These are phyloP conservation scores for Spatholobus suberectus DNA, from an alignment of 306 rosid genomes.

Conservation along the genomic window DNA sequence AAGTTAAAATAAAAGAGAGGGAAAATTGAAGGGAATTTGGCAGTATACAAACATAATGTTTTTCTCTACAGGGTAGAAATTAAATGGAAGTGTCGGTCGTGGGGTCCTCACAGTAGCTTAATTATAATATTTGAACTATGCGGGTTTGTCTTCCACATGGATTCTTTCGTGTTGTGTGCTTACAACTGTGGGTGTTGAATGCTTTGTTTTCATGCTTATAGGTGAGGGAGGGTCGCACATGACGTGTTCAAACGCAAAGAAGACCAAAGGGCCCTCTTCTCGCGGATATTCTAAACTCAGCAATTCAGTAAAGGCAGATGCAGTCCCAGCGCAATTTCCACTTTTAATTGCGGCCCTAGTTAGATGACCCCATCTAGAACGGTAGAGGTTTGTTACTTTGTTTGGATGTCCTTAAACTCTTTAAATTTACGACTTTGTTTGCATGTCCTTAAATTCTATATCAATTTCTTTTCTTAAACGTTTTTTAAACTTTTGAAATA, in stretches of 20 bases:
- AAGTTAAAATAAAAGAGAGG: constrained; percentile 32
- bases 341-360: neutral
- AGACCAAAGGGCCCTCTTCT: neutral
- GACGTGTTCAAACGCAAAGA: constrained; percentile 7
- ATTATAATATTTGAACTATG: constrained; percentile 39
- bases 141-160: constrained; percentile 59
- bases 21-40: constrained; percentile 37
- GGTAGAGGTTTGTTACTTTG: neutral
- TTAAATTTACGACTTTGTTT: neutral
- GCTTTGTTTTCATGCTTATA: too few species aligned
- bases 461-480: too few species aligned
- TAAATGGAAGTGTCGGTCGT: constrained; percentile 64
- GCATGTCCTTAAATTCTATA: too few species aligned
- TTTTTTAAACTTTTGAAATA: too few species aligned
- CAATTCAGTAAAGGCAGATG: neutral
- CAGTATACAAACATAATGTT: neutral
- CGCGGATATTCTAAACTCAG: neutral
- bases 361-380: neutral
- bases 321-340: neutral
- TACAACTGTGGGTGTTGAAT: neutral
- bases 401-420: neutral
- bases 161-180: constrained; percentile 14
- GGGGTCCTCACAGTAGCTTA: constrained; percentile 44
- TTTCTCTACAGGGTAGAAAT: constrained; percentile 16
- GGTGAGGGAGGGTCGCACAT: constrained; percentile 16